Base-by-base conservation (phyloP, 306 rosid genomes). In the Luffa acutangula region DNA sequence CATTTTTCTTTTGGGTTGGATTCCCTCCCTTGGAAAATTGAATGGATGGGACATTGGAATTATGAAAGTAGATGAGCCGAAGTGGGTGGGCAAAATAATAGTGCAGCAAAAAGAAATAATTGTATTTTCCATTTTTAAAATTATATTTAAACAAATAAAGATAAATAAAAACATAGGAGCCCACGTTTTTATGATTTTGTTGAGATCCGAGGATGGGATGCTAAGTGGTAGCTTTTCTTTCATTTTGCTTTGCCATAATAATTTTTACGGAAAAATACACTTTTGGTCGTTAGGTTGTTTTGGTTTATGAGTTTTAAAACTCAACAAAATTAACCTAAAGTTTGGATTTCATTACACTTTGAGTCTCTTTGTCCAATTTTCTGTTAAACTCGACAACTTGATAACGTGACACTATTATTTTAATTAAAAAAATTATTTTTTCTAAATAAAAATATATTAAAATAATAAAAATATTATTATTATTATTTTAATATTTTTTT, bases 51-150 rank as follows among this genome's bases (percentile, higher is more conserved):
- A 82, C 76, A 2, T 49, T 13, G 17, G 79, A 46, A 89, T 89
- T 53, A 89, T 89, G 78, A 78, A 81, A 57, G 84, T 81, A 78
- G 80, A 82, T 85, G 87, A 78, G 85, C 37, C 73, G 66, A 80
- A 81, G 17, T 45, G 85, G n/a, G 79, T 79, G 74, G 85, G 54
- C 20, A 75, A 37, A 77, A 82, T 75, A 25, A 92, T 89, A 81
- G 80, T 63, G 75, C 4, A n/a, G 63, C 4, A 20, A 15, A 52
- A 14, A 15, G 11, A 14, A 15, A 52, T 52, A 14, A 52, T 52
- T 60, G 77, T 66, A 52, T 5, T 48, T 48, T 10, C 10, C 15
- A 10, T 48, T 10, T 8, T 45, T 45, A 2, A 45, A 45, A 8
- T 48, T 52, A 52, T 52, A 52, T 13, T 56, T 2, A 49, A 49